Evolutionary conservation across 371 early-diverging fungal genomes (phyloP), one percentile per base, ranked within the genome.

Genomic region (Mucor indicus): DNA sequence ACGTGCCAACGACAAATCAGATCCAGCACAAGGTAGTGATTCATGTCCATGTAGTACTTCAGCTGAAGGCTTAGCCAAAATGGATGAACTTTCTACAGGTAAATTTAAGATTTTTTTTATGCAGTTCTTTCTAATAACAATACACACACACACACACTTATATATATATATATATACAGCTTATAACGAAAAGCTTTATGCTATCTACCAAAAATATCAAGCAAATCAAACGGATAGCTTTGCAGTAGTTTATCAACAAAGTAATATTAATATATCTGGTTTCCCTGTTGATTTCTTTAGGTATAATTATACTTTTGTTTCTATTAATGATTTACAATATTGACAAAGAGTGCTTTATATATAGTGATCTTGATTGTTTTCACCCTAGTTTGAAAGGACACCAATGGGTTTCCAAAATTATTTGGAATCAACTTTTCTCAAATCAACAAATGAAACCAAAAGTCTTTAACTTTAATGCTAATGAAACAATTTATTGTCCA

Each of bases 401-500:
- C 10, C 27, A 40, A 37, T 54, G 42, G 41, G 48, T 54, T 20
- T 40, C 48, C 16, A 54, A 54, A 27, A 46, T 45, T 19, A 30
- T 53, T 8, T 53, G 53, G 53, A 53, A 53, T 21, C 25, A 45
- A 17, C 24, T 53, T 12, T 53, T 53, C 35, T 32, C 24, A n/a
- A 46, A 38, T 10, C 53, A 40, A 45, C 15, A 17, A 8, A 13
- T 30, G 6, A 59, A 59, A 24, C 59, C 53, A 7, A 23, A 21
- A 6, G 49, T 53, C 1, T 49, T 59, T 13, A 59, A 59, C 15
- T 73, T 64, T 20, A 27, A 67, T 37, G 45, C 23, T 13, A 48
- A 53, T 13, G 43, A 48, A 8, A 31, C 51, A 0, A 53, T 69
- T 15, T 73, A 67, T 27, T 73, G 74, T 31, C 74, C 74, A 10